Evolutionary conservation across 2,329 filamentous ascomycete species (phyloP), one percentile per base, ranked within the genome.

Genomic region (Fusarium mexicanum): DNA sequence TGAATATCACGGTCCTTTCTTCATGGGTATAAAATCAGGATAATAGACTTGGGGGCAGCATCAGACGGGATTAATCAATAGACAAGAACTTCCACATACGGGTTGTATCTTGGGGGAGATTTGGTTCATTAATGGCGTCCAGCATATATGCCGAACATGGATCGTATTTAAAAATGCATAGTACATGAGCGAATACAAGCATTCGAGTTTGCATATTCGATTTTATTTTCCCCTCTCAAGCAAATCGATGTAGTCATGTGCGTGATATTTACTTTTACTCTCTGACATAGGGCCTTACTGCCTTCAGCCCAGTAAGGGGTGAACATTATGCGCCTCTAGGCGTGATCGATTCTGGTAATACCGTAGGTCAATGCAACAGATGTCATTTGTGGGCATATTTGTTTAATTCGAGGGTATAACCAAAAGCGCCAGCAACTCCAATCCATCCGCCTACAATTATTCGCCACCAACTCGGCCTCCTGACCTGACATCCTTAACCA

Each of bases 401-500:
- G 5, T 46, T 37, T 41, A 60, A 67, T 70, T 54, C 26, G 61
- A 78, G 63, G 72, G 70, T 78, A 79, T 80, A 77, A 63, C 41
- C 58, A 75, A 59, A 43, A 60, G 79, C 74, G 71, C 76, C 76
- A 50, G 20, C 59, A 80, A 78, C 74, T 77, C 77, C 78, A 58
- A 16, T 53, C 29, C 37, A 50, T 35, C 38, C 16, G 48, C 54
- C 26, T 50, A 33, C 33, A 29, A 18, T 31, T 33, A 16, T 54
- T 60, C 18, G 35, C 16, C 18, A 24, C 64, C 44, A 46, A 57
- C 17, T 16, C 26, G 18, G 24, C 26, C 6, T 24, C 31, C 31
- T n/a, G 29, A 18, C 5, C 48, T 11, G 8, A n/a, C 20, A 7
- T 47, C 17, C 37, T n/a, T 84, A 91, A 44, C 89, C 89, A 2